phyloP scores from a whole-genome alignment of 2,329 filamentous ascomycete species.

The Cytospora leucostoma region DNA sequence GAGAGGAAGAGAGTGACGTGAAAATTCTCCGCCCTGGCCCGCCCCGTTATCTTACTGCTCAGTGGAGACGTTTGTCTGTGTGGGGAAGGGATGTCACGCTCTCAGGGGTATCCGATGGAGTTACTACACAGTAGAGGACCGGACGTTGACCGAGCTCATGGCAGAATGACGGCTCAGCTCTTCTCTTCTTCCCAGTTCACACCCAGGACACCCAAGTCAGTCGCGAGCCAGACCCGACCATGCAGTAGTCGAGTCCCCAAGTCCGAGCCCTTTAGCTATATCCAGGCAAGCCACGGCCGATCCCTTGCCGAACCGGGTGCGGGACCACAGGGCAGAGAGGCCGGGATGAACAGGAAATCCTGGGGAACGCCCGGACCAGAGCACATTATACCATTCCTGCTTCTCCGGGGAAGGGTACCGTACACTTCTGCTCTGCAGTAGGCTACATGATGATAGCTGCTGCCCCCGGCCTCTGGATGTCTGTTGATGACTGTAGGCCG shows the following conservation, averaged over 20 bases:
- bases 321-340: not conserved
- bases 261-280: not conserved
- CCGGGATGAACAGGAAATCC: not conserved
- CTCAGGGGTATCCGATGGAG: no score
- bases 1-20: constrained; percentile 12
- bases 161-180: no score
- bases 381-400: not conserved
- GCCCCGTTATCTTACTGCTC: constrained; percentile 23
- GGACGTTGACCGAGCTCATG: no score
- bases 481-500: not conserved
- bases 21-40: constrained; percentile 19
- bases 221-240: constrained; percentile 23
- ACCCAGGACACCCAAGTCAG: no score
- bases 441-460: not conserved
- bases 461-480: not conserved
- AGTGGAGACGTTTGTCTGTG: not conserved
- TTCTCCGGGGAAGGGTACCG: constrained; percentile 13
- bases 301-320: constrained; percentile 4
- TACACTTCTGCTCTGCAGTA: no score
- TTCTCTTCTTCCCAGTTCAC: no score
- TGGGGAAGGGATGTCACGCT: no score
- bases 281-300: constrained; percentile 8
- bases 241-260: not conserved
- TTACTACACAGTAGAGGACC: no score
- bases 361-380: constrained; percentile 6